Percentiles rank a stretch among this genome's conserved stretches.
These are phyloP conservation scores for Solanum hybrid DNA, from an alignment of 305 asterid species.

Conservation along the genomic window DNA sequence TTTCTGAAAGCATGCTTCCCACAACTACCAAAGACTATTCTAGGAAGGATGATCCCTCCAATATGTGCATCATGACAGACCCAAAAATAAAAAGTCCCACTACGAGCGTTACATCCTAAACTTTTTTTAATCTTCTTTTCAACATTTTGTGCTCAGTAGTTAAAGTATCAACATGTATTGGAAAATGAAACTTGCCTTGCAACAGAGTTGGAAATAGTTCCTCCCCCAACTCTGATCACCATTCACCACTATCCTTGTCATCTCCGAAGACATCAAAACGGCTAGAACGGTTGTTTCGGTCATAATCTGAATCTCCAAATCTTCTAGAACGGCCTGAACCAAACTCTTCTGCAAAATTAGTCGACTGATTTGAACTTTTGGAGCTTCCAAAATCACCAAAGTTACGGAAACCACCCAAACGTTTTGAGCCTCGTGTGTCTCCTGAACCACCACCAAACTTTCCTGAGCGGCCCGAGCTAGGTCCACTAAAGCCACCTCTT, in stretches of 20 bases:
- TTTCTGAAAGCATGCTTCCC: background rate
- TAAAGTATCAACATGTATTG: background rate
- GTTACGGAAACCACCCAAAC: conserved; percentile 33
- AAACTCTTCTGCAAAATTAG: conserved; percentile 34
- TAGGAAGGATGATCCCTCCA: background rate
- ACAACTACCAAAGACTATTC: background rate
- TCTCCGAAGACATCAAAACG: conserved; percentile 32
- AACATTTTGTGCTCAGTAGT: background rate
- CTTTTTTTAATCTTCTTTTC: background rate
- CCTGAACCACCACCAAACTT: conserved; percentile 42
- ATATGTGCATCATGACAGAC: conserved; percentile 9
- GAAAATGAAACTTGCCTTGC: conserved; percentile 15
- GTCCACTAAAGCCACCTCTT: conserved; percentile 39
- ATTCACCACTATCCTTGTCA: conserved; percentile 16
- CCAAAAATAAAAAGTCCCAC: conserved; percentile 13
- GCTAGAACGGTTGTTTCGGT: conserved; percentile 19
- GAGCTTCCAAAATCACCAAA: conserved; percentile 30
- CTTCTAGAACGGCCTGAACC: conserved; percentile 37
- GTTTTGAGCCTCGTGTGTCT: conserved; percentile 30
- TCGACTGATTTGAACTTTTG: conserved; percentile 30
- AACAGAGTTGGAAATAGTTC: conserved; percentile 15
- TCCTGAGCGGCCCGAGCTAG: conserved; percentile 33
- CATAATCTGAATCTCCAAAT: conserved; percentile 27
- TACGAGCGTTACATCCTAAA: background rate
- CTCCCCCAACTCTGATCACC: conserved; percentile 20